phyloP scores from a whole-genome alignment of 1,284 basidiomycete species.

The Ustilago loliicola region DNA sequence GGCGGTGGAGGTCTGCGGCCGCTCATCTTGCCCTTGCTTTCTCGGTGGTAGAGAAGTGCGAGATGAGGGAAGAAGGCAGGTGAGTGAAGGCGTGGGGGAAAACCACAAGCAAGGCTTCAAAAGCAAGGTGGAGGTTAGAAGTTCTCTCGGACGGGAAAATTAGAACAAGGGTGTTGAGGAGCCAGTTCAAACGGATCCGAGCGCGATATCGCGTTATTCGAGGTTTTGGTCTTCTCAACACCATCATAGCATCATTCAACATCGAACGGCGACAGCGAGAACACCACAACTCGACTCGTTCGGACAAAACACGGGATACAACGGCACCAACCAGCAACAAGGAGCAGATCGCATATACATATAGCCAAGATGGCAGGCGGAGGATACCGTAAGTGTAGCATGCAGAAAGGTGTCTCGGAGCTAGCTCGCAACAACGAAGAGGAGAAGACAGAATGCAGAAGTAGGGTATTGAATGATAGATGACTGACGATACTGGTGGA shows the following conservation, averaged over 20 bases:
- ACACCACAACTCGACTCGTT: neutral
- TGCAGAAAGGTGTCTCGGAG: neutral
- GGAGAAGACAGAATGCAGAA: neutral
- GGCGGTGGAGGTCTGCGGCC: slow-evolving; percentile 30
- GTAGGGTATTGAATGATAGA: neutral
- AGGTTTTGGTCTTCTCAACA: slow-evolving; percentile 16
- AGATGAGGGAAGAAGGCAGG: neutral
- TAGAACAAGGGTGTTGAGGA: neutral
- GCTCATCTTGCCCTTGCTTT: slow-evolving; percentile 18
- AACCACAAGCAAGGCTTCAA: neutral
- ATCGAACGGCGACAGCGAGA: neutral
- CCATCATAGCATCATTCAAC: slow-evolving; percentile 2
- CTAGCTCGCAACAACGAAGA: neutral
- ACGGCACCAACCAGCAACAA: neutral
- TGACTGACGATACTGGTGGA: neutral
- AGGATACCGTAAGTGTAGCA: slow-evolving; percentile 55
- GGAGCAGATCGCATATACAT: neutral
- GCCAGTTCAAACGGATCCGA: slow-evolving; percentile 32
- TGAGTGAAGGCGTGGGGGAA: neutral
- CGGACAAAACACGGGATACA: neutral
- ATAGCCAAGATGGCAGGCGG: slow-evolving; percentile 63
- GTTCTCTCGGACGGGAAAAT: slow-evolving; percentile 29
- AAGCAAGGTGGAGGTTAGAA: neutral
- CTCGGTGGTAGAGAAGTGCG: neutral
- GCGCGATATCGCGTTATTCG: slow-evolving; percentile 20